phyloP scores from a whole-genome alignment of 2,329 filamentous ascomycete genomes.

The Trichoderma koningii region DNA sequence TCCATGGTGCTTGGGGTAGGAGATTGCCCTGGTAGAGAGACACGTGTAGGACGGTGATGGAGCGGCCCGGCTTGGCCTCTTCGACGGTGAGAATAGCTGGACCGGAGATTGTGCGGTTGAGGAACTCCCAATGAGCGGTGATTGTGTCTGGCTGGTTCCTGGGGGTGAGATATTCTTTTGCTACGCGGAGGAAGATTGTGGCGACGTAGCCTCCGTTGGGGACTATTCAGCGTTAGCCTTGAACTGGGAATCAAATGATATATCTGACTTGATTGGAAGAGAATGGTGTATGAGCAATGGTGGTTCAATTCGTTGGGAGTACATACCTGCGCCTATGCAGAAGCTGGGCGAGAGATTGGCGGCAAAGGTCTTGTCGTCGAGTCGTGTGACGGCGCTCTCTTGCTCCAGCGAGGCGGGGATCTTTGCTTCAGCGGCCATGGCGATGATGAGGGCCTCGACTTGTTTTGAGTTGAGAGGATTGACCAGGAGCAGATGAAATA shows the following conservation, averaged over 20 bases:
- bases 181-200: constrained; percentile 43
- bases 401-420: constrained; percentile 22
- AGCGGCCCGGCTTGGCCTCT: constrained; percentile 46
- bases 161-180: constrained; percentile 39
- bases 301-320: too few relatives aligned
- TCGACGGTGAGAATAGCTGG: constrained; percentile 44
- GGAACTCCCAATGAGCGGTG: constrained; percentile 46
- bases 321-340: constrained; percentile 26
- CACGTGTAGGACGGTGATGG: constrained; percentile 46
- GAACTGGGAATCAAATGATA: too few relatives aligned
- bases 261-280: too few relatives aligned
- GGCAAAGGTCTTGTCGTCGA: constrained; percentile 25
- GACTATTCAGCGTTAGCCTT: constrained; percentile 35
- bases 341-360: constrained; percentile 18
- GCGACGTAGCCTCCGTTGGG: constrained; percentile 53
- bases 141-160: constrained; percentile 44
- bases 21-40: constrained; percentile 46
- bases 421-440: constrained; percentile 14
- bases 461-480: neutral
- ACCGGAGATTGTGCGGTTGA: constrained; percentile 44
- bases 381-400: constrained; percentile 7
- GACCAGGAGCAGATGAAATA: too few relatives aligned
- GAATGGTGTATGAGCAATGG: neutral
- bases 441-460: too few relatives aligned
- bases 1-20: constrained; percentile 40